Percentiles rank a stretch among this genome's conserved stretches.
Conservation (phyloP, 2,329 filamentous ascomycete species). For the Allantophomopsis lycopodina region DNA sequence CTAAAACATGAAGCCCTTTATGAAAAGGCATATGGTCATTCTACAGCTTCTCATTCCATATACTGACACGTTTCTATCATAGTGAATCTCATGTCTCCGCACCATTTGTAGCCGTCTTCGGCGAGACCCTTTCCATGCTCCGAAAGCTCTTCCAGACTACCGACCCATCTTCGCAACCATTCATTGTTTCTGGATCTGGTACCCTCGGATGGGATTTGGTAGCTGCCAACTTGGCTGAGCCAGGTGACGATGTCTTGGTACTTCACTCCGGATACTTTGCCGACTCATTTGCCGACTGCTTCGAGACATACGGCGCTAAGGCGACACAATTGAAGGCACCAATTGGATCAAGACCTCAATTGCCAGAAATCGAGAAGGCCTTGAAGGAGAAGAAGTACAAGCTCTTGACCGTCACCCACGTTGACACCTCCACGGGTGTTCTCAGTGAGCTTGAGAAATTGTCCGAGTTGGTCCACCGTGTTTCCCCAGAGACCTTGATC, state of each 20-base stretch:
- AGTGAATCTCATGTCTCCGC: slow-evolving; percentile 91
- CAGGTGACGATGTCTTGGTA: slow-evolving; percentile 80
- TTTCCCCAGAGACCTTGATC: slow-evolving; percentile 83
- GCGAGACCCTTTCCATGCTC: slow-evolving; percentile 76
- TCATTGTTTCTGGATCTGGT: slow-evolving; percentile 86
- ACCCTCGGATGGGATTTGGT: slow-evolving; percentile 96
- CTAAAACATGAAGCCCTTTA: no score
- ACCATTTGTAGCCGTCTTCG: slow-evolving; percentile 80
- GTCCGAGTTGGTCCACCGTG: slow-evolving; percentile 67
- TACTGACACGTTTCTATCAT: not conserved
- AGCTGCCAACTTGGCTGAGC: slow-evolving; percentile 82
- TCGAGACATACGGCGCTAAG: slow-evolving; percentile 80
- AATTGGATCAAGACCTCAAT: slow-evolving; percentile 76
- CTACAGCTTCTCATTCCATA: no score
- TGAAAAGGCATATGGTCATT: no score
- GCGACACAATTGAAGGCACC: slow-evolving; percentile 82
- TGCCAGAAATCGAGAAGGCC: slow-evolving; percentile 78
- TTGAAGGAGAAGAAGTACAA: slow-evolving; percentile 89
- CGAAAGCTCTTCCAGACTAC: slow-evolving; percentile 91
- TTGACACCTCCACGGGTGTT: slow-evolving; percentile 94
- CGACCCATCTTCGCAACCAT: slow-evolving; percentile 71
- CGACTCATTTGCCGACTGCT: slow-evolving; percentile 85
- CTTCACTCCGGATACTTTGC: slow-evolving; percentile 96
- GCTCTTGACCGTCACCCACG: slow-evolving; percentile 86
- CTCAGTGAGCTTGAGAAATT: slow-evolving; percentile 80